Evolutionary conservation across 1,284 basidiomycete genomes (phyloP).

Genomic region (Naganishia liquefaciens): DNA sequence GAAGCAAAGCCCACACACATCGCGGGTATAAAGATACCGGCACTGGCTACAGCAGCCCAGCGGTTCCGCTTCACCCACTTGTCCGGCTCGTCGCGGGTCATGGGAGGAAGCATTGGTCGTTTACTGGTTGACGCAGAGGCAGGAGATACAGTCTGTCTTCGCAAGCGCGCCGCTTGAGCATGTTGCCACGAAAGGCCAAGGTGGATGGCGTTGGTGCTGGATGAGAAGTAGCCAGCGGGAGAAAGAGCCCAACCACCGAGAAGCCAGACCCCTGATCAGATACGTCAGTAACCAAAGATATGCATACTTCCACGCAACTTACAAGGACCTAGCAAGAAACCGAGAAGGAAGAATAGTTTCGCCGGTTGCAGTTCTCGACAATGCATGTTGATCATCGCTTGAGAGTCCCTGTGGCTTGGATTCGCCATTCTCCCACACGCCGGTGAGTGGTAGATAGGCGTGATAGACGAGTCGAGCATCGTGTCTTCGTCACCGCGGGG

Average conservation of each 20-base stretch:
- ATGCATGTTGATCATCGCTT: constrained; percentile 26
- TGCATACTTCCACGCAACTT: background rate
- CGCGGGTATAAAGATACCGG: constrained; percentile 34
- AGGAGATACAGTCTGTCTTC: background rate
- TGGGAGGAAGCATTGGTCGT: constrained; percentile 26
- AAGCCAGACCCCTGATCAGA: constrained; percentile 32
- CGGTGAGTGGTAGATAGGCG: background rate
- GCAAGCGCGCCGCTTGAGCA: constrained; percentile 12
- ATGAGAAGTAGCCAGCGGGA: constrained; percentile 29
- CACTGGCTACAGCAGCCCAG: constrained; percentile 33
- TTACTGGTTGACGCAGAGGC: background rate
- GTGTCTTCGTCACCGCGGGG: constrained; percentile 2
- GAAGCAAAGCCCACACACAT: constrained; percentile 34
- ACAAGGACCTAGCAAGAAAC: constrained; percentile 36
- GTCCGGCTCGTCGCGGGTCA: constrained; percentile 33
- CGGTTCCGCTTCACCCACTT: constrained; percentile 36
- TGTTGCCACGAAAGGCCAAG: constrained; percentile 29
- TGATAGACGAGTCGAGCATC: background rate
- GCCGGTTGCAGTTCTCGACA: constrained; percentile 29
- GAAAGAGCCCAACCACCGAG: constrained; percentile 36
- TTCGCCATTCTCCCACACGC: background rate
- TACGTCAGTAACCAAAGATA: background rate
- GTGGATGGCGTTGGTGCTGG: constrained; percentile 15
- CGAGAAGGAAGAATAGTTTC: constrained; percentile 34
- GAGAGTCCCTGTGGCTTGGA: background rate